These are phyloP conservation scores for Euryodendron excelsum DNA, from an alignment of 148 eudicot species.

Conservation along the genomic window DNA sequence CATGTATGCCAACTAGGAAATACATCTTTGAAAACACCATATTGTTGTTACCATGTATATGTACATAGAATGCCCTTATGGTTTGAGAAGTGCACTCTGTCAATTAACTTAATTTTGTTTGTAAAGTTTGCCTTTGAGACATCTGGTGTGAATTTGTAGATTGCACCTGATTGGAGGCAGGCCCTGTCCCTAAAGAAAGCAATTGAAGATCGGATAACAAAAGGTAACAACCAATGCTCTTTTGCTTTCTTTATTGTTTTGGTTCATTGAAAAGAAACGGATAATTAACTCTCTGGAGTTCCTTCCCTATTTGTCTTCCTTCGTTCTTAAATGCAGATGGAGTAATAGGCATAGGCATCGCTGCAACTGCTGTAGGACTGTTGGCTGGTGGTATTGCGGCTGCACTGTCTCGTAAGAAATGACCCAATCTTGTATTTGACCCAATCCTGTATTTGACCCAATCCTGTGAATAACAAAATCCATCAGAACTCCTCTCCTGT, in stretches of 20 bases:
- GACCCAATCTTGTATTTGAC: neutral
- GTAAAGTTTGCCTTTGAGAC: neutral
- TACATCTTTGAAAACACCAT: too few species aligned
- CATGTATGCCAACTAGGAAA: neutral
- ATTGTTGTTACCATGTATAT: neutral
- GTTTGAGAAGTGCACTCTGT: neutral
- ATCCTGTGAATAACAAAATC: neutral
- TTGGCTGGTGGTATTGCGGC: slow-evolving; percentile 67
- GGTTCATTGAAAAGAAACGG: neutral
- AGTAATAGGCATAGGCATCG: slow-evolving; percentile 42
- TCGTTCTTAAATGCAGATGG: slow-evolving; percentile 29
- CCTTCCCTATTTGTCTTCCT: neutral
- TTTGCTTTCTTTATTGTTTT: neutral
- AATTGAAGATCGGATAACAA: slow-evolving; percentile 36
- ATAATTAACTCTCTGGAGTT: neutral
- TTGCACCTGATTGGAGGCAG: slow-evolving; percentile 49
- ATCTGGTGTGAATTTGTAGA: slow-evolving; percentile 19
- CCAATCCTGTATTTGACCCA: neutral
- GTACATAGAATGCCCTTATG: neutral
- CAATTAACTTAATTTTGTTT: neutral
- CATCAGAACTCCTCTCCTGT: neutral
- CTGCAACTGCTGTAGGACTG: slow-evolving; percentile 65
- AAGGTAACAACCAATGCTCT: slow-evolving; percentile 19
- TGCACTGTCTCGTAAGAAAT: slow-evolving; percentile 45
- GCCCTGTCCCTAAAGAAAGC: slow-evolving; percentile 31